Base-by-base conservation (phyloP, 73 alveolate species). In the Stentor roeselii region DNA sequence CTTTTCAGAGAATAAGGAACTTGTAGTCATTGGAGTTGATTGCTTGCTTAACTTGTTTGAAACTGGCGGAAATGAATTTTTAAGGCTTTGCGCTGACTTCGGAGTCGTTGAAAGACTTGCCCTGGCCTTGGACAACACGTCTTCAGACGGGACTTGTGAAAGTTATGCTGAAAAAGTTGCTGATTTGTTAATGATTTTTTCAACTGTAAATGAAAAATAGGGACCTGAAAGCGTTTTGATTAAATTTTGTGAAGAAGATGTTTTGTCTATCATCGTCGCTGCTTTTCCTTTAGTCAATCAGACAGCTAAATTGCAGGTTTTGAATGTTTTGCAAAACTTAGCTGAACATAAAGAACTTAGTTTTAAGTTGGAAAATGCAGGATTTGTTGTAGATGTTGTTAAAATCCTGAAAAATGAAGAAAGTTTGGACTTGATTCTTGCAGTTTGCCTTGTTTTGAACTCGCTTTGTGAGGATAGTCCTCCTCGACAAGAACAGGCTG, bases 11-110 rank as follows among this genome's bases (percentile, higher is more conserved):
- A 86, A 88, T 31, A 40, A 84, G 11, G 94, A 88, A 6, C 39
- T 88, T 78, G 83, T 88, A 15, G 77, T 84, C 3, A 42, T 86
- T 37, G 86, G 89, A 36, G n/a, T 76, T 76, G 74, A 76, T 40
- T 76, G 84, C 39, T n/a, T 76, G 30, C 1, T 76, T 14, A 30
- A 76, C 15, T 39, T 76, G 1, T 6, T 76, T 15, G 59, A 15
- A 76, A 67, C 21, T 1, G 41, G 37, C 11, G 37, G 80, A 67
- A 32, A 67, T 27, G 80, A 67, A 34, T 67, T 27, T 2, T 67
- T 67, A 34, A 67, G 80, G 37, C 15, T 67, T 21, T 67, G 80
- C 2, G 80, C 80, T 27, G 34, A 27, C 2, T 34, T 15, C 34
- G 80, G 80, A 32, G 80, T 34, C 2, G 34, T 67, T 67, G 80